Conservation (phyloP, 176 grass and related monocot genomes). For the Saccharum spontaneum region DNA sequence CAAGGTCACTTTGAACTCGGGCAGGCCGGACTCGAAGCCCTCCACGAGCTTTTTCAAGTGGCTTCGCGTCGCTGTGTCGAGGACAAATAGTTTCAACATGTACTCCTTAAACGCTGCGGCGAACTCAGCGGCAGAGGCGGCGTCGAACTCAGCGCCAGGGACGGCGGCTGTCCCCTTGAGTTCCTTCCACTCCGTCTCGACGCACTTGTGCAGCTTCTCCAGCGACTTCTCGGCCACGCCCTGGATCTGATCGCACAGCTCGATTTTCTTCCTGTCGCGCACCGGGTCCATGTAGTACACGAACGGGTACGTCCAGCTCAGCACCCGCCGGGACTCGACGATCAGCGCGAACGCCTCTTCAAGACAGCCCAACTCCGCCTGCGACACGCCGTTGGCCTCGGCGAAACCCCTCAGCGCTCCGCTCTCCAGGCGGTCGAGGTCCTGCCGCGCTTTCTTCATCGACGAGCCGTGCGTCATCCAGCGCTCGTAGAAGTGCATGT, state of each 20-base stretch:
- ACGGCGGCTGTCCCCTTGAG: neutral
- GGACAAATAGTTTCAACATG: neutral
- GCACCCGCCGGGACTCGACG: slow-evolving; percentile 22
- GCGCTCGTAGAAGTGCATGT: slow-evolving; percentile 48
- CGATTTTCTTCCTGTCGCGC: neutral
- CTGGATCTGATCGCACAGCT: slow-evolving; percentile 13
- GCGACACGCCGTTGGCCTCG: neutral
- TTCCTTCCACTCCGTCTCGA: neutral
- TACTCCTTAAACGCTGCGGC: neutral
- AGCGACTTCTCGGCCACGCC: neutral
- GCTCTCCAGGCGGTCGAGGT: neutral
- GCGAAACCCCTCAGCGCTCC: neutral
- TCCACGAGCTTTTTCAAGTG: neutral
- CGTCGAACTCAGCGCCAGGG: too few species aligned
- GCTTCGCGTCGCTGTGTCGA: neutral
- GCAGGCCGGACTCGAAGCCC: neutral
- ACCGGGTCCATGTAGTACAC: slow-evolving; percentile 14
- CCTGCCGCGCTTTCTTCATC: neutral
- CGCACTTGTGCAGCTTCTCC: slow-evolving; percentile 24
- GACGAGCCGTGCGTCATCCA: slow-evolving; percentile 28
- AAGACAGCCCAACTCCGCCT: neutral
- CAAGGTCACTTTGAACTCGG: neutral
- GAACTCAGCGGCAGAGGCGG: neutral
- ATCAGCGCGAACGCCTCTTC: slow-evolving; percentile 15
- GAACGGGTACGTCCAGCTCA: slow-evolving; percentile 29